These are phyloP conservation scores for Parachlorella kessleri DNA, from an alignment of 139 green algal genomes.

Conservation along the genomic window DNA sequence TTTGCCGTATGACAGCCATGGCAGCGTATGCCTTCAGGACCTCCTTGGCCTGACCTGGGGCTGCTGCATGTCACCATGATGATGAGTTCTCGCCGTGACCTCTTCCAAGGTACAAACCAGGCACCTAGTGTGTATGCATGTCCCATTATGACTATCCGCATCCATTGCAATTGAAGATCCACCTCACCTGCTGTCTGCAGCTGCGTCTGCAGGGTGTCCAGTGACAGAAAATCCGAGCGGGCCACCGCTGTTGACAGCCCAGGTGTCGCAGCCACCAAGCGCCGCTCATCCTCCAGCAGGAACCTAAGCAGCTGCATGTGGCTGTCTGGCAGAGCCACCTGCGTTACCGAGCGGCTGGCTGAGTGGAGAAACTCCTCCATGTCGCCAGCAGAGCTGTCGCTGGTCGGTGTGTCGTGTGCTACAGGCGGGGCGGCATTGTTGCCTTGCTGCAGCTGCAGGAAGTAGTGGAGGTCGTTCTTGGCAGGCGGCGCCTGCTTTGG, in stretches of 20 bases:
- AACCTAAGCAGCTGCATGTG: constrained; percentile 30
- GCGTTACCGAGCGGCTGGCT: background rate
- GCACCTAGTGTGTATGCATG: background rate
- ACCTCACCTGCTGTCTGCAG: constrained; percentile 16
- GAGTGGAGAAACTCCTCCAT: background rate
- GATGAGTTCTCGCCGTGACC: background rate
- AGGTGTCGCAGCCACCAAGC: background rate
- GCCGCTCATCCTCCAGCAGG: constrained; percentile 20
- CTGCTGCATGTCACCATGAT: background rate
- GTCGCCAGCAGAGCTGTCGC: background rate
- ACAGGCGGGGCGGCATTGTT: background rate
- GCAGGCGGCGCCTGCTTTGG: no score
- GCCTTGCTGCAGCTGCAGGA: constrained; percentile 29
- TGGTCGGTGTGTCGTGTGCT: background rate
- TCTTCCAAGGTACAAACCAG: background rate
- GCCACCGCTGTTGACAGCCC: constrained; percentile 11
- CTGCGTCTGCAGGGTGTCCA: constrained; percentile 11
- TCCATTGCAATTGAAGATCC: background rate
- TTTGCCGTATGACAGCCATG: constrained; percentile 49
- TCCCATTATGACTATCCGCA: background rate
- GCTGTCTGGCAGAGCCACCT: constrained; percentile 30
- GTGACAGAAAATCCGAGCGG: constrained; percentile 4
- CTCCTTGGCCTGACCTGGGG: background rate
- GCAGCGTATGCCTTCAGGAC: constrained; percentile 38
- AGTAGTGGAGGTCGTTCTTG: constrained; percentile 32